Percentiles rank a stretch among this genome's conserved stretches.
These are phyloP conservation scores for Osmozyma mogii DNA, from an alignment of 805 yeast genomes.

Conservation along the genomic window DNA sequence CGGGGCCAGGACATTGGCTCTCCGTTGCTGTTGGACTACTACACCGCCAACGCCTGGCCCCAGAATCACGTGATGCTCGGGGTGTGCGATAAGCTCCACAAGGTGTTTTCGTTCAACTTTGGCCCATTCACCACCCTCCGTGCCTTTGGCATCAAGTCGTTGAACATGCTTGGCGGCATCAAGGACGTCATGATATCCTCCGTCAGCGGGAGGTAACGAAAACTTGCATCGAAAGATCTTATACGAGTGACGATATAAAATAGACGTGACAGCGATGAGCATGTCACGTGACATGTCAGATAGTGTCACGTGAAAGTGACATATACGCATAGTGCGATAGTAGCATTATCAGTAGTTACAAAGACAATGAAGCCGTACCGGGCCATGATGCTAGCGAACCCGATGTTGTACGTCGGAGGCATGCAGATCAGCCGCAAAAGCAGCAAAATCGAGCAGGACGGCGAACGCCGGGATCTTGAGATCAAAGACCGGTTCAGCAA, in stretches of 20 bases:
- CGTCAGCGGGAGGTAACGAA: constrained; percentile 20
- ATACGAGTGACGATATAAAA: background rate
- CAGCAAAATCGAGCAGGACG: constrained; percentile 5
- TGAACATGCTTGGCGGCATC: constrained; percentile 55
- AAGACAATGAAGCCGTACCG: too few relatives aligned
- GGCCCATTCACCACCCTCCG: constrained; percentile 70
- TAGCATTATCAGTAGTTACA: too few relatives aligned
- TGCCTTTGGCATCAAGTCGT: constrained; percentile 63
- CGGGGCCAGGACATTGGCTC: constrained; percentile 89
- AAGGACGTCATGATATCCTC: constrained; percentile 61
- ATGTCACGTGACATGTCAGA: too few relatives aligned
- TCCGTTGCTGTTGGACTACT: constrained; percentile 73
- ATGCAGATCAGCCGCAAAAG: constrained; percentile 6
- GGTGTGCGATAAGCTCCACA: constrained; percentile 85
- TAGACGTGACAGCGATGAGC: too few relatives aligned
- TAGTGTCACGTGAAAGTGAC: too few relatives aligned
- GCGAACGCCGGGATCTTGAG: constrained; percentile 11
- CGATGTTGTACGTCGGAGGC: too few relatives aligned
- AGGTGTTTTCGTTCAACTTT: constrained; percentile 67
- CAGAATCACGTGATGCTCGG: constrained; percentile 76
- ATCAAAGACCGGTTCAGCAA: constrained; percentile 23
- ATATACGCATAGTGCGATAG: too few relatives aligned
- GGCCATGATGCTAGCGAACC: too few relatives aligned
- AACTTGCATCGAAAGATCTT: background rate
- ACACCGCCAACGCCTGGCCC: constrained; percentile 76